phyloP scores from a whole-genome alignment of 805 yeast species.

The Candida gorgasii region DNA sequence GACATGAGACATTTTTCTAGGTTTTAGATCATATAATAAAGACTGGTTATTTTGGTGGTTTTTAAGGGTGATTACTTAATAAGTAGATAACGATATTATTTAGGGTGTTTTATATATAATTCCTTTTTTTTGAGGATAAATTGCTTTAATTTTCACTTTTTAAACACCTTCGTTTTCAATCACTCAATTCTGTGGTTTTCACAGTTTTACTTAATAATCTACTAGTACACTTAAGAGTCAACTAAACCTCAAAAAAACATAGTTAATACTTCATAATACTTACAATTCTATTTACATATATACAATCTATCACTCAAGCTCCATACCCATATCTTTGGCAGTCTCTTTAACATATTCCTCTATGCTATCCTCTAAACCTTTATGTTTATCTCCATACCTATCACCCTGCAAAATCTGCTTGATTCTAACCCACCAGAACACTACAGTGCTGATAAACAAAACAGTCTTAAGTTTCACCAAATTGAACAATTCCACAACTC shows the following conservation, averaged over 20 bases:
- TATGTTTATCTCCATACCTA: constrained; percentile 29
- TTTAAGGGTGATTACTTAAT: too few relatives aligned
- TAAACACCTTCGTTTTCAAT: too few relatives aligned
- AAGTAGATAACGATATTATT: too few relatives aligned
- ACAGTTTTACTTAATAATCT: too few relatives aligned
- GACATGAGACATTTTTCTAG: constrained; percentile 1
- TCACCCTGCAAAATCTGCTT: constrained; percentile 36
- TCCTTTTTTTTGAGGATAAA: too few relatives aligned
- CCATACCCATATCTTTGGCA: constrained; percentile 46
- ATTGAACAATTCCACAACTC: constrained; percentile 8
- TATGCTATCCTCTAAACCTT: constrained; percentile 47
- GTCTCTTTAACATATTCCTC: constrained; percentile 45
- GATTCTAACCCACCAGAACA: constrained; percentile 33
- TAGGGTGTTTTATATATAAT: too few relatives aligned
- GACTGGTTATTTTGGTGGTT: too few relatives aligned
- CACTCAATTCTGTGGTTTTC: neutral
- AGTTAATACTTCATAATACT: constrained; percentile 2
- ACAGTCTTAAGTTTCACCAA: constrained; percentile 22
- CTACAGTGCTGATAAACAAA: constrained; percentile 29
- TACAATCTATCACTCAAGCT: constrained; percentile 5
- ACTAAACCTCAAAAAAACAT: too few relatives aligned
- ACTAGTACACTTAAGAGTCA: too few relatives aligned
- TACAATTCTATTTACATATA: neutral
- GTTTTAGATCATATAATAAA: too few relatives aligned
- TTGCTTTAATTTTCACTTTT: too few relatives aligned